Base-by-base conservation (phyloP, 2,329 filamentous ascomycete genomes). In the Fusarium praegraminearum region DNA sequence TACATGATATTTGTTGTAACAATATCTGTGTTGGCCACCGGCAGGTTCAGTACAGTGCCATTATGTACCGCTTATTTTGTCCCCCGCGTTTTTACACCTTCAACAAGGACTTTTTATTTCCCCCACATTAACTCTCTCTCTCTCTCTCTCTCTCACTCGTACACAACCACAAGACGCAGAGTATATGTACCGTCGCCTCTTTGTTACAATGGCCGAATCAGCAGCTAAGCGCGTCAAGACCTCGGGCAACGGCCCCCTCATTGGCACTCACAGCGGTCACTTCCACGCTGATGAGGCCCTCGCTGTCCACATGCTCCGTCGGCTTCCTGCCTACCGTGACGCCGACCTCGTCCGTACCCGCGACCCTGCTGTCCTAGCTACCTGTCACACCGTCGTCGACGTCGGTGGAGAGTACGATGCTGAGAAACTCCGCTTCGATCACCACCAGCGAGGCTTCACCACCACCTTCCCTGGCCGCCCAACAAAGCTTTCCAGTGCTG, bases 221-320 rank as follows among this genome's bases (percentile, higher is more conserved):
- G 87, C 90, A 76, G 83, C 91, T 68, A 98, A 98, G 83, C 91
- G 93, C 80, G 83, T 97, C 79, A 97, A 97, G 87, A 93, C 91
- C 74, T 85, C 88, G 32, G 74, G 75, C 73, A 85, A 87, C 33
- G 75, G 75, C 45, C 72, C 91, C 70, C 82, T 89, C 73, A 97
- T 98, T 78, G 96, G 94, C 77, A 99, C 96, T 32, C 96, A 99
- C 87, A 98, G 91, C 83, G 96, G 96, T 73, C 94, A 98, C 85
- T 99, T 99, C 87, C 96, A 99, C 84, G 96, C 96, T 79, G 96
- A 99, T 81, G 96, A 99, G 84, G 95, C 96, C 65, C 89, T 99
- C 44, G 96, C 96, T 62, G 94, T 99, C 70, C 94, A 97, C 85
- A 93, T 99, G 86, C 92, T 99, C 73, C 93, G 94, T 71, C 88